Conservation (phyloP, 345 rosid species). For the Geranium rotundifolium region DNA sequence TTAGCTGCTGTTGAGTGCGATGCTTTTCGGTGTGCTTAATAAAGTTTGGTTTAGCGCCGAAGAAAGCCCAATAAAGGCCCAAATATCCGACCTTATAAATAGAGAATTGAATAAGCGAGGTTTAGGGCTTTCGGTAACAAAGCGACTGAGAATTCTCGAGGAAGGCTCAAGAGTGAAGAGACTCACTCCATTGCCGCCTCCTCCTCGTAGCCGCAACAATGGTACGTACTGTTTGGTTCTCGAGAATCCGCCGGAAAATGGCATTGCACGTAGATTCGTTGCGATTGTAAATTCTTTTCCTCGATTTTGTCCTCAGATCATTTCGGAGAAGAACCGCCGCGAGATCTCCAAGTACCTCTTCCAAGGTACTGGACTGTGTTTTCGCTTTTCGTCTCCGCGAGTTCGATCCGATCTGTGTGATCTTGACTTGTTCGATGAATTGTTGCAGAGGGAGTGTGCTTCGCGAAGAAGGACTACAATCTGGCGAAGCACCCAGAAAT, state of each 20-base stretch:
- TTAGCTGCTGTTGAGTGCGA: too few relatives aligned
- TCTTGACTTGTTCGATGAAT: not conserved
- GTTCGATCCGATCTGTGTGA: not conserved
- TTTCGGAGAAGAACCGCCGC: constrained; percentile 83
- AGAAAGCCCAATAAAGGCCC: too few relatives aligned
- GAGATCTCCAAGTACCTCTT: constrained; percentile 92
- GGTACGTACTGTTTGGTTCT: constrained; percentile 16
- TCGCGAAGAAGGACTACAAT: constrained; percentile 64
- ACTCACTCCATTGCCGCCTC: not conserved
- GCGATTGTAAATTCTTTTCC: not conserved
- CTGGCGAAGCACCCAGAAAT: too few relatives aligned
- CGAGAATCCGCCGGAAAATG: not conserved
- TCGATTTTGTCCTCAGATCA: constrained; percentile 35
- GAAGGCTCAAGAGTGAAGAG: not conserved
- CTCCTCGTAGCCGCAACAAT: constrained; percentile 12
- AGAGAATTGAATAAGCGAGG: too few relatives aligned
- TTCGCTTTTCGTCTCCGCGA: not conserved
- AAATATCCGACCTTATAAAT: too few relatives aligned
- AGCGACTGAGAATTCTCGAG: too few relatives aligned
- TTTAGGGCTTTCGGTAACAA: too few relatives aligned
- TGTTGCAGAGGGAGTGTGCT: constrained; percentile 70
- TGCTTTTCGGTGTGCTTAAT: too few relatives aligned
- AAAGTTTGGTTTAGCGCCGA: too few relatives aligned
- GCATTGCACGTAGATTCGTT: not conserved
- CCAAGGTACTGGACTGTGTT: constrained; percentile 66